These are phyloP conservation scores for Cetraspora pellucida DNA, from an alignment of 192 early-diverging fungal species.

Conservation along the genomic window DNA sequence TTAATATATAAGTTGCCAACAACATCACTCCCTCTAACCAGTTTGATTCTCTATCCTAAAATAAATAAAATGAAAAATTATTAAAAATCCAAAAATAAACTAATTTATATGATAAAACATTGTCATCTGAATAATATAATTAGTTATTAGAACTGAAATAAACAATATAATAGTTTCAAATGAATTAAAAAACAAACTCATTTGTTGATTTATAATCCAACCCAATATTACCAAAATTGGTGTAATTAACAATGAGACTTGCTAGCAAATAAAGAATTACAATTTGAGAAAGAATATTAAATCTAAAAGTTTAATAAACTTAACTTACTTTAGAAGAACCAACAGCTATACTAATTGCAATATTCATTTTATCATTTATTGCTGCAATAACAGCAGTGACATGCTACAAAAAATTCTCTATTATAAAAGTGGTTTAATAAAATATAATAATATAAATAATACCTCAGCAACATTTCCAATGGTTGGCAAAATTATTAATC, in stretches of 20 bases:
- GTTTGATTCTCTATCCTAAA: slow-evolving; percentile 81
- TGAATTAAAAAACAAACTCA: slow-evolving; percentile 83
- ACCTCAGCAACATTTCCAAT: slow-evolving; percentile 83
- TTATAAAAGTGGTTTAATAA: background rate
- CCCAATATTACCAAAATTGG: slow-evolving; percentile 74
- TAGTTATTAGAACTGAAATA: slow-evolving; percentile 73
- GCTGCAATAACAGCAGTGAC: slow-evolving; percentile 80
- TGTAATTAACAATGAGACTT: slow-evolving; percentile 83
- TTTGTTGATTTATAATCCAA: slow-evolving; percentile 78
- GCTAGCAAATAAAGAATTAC: slow-evolving; percentile 34
- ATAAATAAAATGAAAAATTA: slow-evolving; percentile 39
- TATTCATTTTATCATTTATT: slow-evolving; percentile 87
- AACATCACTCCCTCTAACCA: slow-evolving; percentile 93
- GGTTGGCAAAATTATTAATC: slow-evolving; percentile 87
- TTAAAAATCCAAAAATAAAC: slow-evolving; percentile 41
- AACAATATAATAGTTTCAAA: slow-evolving; percentile 86
- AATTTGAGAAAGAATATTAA: background rate
- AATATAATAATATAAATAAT: background rate
- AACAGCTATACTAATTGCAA: slow-evolving; percentile 85
- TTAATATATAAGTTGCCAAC: slow-evolving; percentile 79
- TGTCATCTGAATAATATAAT: slow-evolving; percentile 63
- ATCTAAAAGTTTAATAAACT: background rate
- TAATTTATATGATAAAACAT: background rate
- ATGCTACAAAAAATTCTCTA: slow-evolving; percentile 48
- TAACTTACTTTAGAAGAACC: slow-evolving; percentile 69